Percentiles rank a stretch among this genome's conserved stretches.
phyloP scores from a whole-genome alignment of 2,329 filamentous ascomycete species.

The Podosphaera xanthii region DNA sequence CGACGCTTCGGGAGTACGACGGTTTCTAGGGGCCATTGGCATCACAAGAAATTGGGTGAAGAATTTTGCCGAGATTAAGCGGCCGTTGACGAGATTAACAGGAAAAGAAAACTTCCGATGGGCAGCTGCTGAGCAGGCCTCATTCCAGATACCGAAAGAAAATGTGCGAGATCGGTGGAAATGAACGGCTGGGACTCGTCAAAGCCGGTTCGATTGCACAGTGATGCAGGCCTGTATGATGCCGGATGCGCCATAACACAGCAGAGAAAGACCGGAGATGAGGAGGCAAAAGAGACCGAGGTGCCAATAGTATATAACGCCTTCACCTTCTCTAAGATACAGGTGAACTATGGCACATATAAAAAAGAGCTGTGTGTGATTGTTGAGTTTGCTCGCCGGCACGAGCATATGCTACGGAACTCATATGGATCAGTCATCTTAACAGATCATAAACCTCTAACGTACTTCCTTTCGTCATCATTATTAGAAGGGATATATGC shows the following conservation, averaged over 20 bases:
- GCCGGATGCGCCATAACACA: slow-evolving; percentile 3
- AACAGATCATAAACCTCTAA: too few species aligned
- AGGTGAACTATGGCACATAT: too few species aligned
- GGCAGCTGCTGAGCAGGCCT: neutral
- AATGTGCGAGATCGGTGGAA: too few species aligned
- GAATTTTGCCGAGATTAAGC: neutral
- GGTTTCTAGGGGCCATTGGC: neutral
- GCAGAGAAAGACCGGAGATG: neutral
- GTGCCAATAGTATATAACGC: too few species aligned
- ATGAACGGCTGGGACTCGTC: neutral
- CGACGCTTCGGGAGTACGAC: neutral
- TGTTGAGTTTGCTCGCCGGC: too few species aligned
- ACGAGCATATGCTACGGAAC: too few species aligned
- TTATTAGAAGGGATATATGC: slow-evolving; percentile 2
- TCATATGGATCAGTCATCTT: too few species aligned
- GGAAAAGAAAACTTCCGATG: neutral
- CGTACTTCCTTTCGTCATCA: neutral
- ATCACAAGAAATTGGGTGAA: neutral
- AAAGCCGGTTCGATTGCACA: neutral
- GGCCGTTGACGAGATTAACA: neutral
- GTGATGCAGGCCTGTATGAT: slow-evolving; percentile 1
- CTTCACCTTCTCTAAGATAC: too few species aligned
- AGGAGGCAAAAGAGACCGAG: neutral
- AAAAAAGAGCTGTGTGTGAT: too few species aligned
- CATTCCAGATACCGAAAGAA: too few species aligned